A percentile compares a stretch with the other conserved stretches of the same genome.
Conservation (phyloP, 306 rosid genomes). For the Cicer cuneatum region DNA sequence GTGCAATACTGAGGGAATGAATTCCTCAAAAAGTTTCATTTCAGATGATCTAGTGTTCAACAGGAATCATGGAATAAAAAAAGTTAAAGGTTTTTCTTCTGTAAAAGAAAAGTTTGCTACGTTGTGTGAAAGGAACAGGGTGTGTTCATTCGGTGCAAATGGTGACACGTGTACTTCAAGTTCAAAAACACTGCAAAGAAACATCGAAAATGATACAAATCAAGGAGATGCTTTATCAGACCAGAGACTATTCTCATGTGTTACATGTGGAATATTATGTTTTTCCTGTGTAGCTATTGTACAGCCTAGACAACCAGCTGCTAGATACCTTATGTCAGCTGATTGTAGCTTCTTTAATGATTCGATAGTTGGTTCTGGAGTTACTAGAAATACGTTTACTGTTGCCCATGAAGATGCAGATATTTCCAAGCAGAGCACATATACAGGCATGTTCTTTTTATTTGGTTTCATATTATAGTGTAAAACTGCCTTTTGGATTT, state of each 20-base stretch:
- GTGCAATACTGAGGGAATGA: slow-evolving; percentile 59
- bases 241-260: slow-evolving; percentile 93
- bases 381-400: slow-evolving; percentile 50
- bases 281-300: slow-evolving; percentile 92
- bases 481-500: neutral
- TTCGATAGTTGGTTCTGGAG: slow-evolving; percentile 79
- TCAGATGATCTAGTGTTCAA: slow-evolving; percentile 69
- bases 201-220: slow-evolving; percentile 49
- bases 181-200: slow-evolving; percentile 52
- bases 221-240: slow-evolving; percentile 74
- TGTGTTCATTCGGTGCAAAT: slow-evolving; percentile 54
- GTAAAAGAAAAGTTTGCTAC: slow-evolving; percentile 62
- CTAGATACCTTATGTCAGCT: slow-evolving; percentile 93
- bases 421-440: slow-evolving; percentile 48
- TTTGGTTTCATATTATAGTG: slow-evolving; percentile 9
- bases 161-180: slow-evolving; percentile 52
- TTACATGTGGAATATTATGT: slow-evolving; percentile 92
- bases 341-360: slow-evolving; percentile 88
- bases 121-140: slow-evolving; percentile 54
- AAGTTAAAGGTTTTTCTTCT: slow-evolving; percentile 60
- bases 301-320: slow-evolving; percentile 86
- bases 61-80: slow-evolving; percentile 57
- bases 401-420: slow-evolving; percentile 49
- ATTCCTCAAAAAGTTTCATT: slow-evolving; percentile 63
- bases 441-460: slow-evolving; percentile 60